Evolutionary conservation across 192 early-diverging fungal genomes (phyloP).

Genomic region (Chytriomyces hyalinus): DNA sequence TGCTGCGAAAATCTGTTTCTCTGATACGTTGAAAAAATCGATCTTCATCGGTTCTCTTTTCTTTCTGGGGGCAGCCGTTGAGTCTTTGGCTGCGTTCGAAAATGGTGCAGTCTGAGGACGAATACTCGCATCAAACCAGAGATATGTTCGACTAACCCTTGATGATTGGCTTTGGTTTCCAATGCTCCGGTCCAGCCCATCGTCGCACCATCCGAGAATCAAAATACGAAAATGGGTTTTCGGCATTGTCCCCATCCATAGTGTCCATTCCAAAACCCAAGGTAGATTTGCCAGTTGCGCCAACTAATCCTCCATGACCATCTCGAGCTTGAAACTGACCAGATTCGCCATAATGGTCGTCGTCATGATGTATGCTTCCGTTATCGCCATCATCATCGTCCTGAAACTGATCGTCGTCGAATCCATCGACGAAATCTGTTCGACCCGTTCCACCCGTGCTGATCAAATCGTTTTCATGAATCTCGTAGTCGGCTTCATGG

Average conservation of each 20-base stretch:
- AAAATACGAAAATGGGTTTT: conserved; percentile 86
- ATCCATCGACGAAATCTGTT: neutral
- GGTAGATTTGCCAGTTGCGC: conserved; percentile 2
- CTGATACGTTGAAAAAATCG: conserved; percentile 21
- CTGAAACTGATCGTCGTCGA: conserved; percentile 47
- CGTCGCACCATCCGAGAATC: conserved; percentile 76
- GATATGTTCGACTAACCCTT: conserved; percentile 7
- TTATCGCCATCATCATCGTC: conserved; percentile 41
- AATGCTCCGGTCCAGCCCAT: conserved; percentile 96
- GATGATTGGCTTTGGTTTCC: conserved; percentile 59
- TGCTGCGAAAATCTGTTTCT: conserved; percentile 71
- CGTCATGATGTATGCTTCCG: conserved; percentile 15
- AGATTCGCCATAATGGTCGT: conserved; percentile 12
- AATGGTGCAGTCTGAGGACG: neutral
- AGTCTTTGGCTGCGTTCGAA: neutral
- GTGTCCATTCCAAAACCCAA: conserved; percentile 14
- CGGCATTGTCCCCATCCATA: conserved; percentile 33
- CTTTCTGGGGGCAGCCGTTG: conserved; percentile 43
- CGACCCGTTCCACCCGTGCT: conserved; percentile 8
- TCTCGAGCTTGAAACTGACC: neutral
- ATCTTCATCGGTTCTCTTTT: conserved; percentile 31
- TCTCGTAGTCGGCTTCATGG: conserved; percentile 37
- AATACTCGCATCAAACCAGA: neutral
- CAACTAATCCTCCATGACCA: neutral
- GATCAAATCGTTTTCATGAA: conserved; percentile 35